A percentile compares a stretch with the other conserved stretches of the same genome.
Conservation (phyloP, 2,329 filamentous ascomycete species). For the Alternaria burnsii region DNA sequence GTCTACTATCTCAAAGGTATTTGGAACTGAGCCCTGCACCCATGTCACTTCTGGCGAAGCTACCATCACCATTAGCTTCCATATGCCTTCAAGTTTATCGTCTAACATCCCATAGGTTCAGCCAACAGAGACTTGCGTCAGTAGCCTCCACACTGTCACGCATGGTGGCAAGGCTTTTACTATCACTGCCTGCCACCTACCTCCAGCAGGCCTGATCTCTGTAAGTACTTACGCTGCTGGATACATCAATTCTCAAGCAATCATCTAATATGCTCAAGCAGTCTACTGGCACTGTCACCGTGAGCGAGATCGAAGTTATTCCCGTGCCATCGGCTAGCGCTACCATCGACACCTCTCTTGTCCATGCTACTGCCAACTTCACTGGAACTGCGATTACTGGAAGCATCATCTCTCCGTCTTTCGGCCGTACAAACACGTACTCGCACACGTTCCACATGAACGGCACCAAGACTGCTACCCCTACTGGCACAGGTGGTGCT, state of each 20-base stretch:
- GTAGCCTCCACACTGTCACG: not conserved
- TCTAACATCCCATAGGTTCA: not conserved
- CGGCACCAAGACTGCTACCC: not conserved
- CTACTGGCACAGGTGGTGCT: conserved; percentile 1
- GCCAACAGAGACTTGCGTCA: not conserved
- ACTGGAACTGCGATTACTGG: not conserved
- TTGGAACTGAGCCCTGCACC: not conserved
- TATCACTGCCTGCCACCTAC: not conserved
- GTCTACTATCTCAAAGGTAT: not conserved
- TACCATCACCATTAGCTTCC: not conserved
- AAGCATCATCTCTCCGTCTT: not conserved
- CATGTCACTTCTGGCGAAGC: not conserved
- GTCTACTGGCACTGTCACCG: not conserved
- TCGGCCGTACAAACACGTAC: not conserved
- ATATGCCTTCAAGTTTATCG: not conserved
- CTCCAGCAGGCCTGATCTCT: not conserved
- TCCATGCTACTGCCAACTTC: not conserved
- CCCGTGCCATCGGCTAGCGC: not conserved
- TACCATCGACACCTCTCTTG: not conserved
- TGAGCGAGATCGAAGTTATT: not conserved
- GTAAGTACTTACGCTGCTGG: not conserved
- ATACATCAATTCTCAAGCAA: not conserved
- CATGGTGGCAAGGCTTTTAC: not conserved
- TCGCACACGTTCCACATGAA: not conserved
- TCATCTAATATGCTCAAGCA: not conserved